Evolutionary conservation across 225 moss, liverwort and hornwort genomes (phyloP).

Genomic region (Physcomitrium patens): DNA sequence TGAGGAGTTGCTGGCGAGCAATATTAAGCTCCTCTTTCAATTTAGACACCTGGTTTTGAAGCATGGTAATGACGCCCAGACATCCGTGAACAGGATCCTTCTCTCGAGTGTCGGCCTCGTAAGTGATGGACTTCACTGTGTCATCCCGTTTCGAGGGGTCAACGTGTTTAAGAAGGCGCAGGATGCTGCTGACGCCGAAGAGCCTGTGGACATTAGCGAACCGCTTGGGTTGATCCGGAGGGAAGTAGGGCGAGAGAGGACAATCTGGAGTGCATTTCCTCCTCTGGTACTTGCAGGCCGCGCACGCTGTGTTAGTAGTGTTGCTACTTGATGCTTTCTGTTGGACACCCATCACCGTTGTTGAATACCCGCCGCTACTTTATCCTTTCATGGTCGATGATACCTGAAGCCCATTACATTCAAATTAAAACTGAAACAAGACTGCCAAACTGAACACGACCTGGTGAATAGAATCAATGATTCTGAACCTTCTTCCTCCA

Average conservation of each 20-base stretch:
- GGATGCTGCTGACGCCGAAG: conserved; percentile 39
- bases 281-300: conserved; percentile 37
- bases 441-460: too few species aligned
- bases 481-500: too few species aligned
- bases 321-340: conserved; percentile 7
- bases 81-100: conserved; percentile 44
- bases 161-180: conserved; percentile 38
- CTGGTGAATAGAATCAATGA: too few species aligned
- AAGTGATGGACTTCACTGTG: conserved; percentile 36
- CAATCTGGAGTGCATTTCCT: conserved; percentile 44
- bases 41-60: conserved; percentile 21
- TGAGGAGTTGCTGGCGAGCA: conserved; percentile 9
- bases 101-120: conserved; percentile 42
- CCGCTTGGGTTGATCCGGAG: conserved; percentile 39
- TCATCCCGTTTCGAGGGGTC: conserved; percentile 29
- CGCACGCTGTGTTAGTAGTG: conserved; percentile 31
- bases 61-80: conserved; percentile 28
- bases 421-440: too few species aligned
- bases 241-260: conserved; percentile 40
- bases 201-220: conserved; percentile 41
- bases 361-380: neutral
- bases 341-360: too few species aligned
- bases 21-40: conserved; percentile 19
- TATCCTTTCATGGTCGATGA: conserved; percentile 25
- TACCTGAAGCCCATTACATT: too few species aligned